Percentiles rank a stretch among this genome's conserved stretches.
Conservation (phyloP, 2,329 filamentous ascomycete genomes). For the Xylaria digitata region DNA sequence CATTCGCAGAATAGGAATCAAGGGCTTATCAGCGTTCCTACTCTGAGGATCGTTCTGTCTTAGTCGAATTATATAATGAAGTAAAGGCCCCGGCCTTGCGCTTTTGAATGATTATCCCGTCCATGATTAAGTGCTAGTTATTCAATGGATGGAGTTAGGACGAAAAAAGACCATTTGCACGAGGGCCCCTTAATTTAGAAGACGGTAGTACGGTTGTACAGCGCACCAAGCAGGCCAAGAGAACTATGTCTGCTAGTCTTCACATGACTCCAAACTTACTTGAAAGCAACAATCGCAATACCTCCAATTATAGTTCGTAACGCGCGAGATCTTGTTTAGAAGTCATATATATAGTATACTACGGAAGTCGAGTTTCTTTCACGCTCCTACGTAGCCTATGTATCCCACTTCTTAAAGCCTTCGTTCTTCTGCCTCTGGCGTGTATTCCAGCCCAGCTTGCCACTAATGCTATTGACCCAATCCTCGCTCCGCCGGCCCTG, state of each 20-base stretch:
- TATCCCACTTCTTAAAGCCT: slow-evolving; percentile 62
- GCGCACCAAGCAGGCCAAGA: not conserved
- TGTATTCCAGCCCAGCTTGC: slow-evolving; percentile 85
- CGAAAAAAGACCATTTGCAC: not conserved
- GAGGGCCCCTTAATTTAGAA: not conserved
- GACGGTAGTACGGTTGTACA: not conserved
- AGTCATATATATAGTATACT: not conserved
- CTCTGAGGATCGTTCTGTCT: not conserved
- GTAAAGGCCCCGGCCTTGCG: not conserved
- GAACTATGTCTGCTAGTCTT: not conserved
- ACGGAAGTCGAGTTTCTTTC: not conserved
- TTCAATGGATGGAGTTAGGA: not conserved
- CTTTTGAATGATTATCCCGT: not conserved
- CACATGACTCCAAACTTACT: not conserved
- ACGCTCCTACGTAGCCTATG: slow-evolving; percentile 28
- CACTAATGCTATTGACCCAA: slow-evolving; percentile 84
- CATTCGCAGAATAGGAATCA: not conserved
- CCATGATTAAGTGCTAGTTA: not conserved
- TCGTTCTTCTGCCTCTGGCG: slow-evolving; percentile 78
- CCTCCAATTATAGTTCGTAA: not conserved
- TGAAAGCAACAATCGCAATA: not conserved
- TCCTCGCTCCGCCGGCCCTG: slow-evolving; percentile 77
- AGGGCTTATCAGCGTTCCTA: not conserved
- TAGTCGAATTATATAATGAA: not conserved
- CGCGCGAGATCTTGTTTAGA: not conserved